phyloP scores from a whole-genome alignment of 73 alveolate species.

The Blepharisma japonicum region DNA sequence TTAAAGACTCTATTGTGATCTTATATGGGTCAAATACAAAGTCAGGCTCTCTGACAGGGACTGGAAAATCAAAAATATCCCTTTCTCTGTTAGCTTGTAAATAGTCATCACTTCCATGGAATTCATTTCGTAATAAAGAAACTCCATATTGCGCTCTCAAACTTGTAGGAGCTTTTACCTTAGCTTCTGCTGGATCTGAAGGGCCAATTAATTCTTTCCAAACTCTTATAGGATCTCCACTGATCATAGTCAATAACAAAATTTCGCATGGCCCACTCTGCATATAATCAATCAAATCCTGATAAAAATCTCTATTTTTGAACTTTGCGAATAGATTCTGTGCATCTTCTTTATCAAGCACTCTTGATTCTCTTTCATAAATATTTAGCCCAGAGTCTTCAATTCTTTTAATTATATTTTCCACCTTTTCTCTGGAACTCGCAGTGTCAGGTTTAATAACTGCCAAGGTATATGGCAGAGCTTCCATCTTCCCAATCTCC shows the following conservation, averaged over 20 bases:
- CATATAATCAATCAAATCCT: constrained; percentile 78
- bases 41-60: constrained; percentile 91
- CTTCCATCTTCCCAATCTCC: constrained; percentile 48
- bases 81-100: constrained; percentile 91
- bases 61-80: constrained; percentile 87
- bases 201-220: constrained; percentile 93
- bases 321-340: constrained; percentile 72
- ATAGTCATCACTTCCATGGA: constrained; percentile 87
- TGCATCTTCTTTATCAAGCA: constrained; percentile 80
- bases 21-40: constrained; percentile 78
- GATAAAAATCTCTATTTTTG: constrained; percentile 63
- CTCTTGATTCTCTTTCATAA: constrained; percentile 65
- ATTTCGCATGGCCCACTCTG: constrained; percentile 83
- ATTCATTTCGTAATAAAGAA: constrained; percentile 81
- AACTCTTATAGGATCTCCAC: constrained; percentile 83
- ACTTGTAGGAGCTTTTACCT: constrained; percentile 54
- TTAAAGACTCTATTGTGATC: constrained; percentile 72
- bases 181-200: constrained; percentile 85
- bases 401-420: constrained; percentile 65
- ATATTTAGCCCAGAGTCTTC: constrained; percentile 81
- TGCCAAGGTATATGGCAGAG: constrained; percentile 77
- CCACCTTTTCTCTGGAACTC: constrained; percentile 56
- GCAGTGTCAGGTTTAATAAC: constrained; percentile 79
- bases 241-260: constrained; percentile 65
- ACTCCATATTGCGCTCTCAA: constrained; percentile 86